A percentile compares a stretch with the other conserved stretches of the same genome.
Conservation (phyloP, 371 early-diverging fungal species). For the Saksenaea oblongispora region DNA sequence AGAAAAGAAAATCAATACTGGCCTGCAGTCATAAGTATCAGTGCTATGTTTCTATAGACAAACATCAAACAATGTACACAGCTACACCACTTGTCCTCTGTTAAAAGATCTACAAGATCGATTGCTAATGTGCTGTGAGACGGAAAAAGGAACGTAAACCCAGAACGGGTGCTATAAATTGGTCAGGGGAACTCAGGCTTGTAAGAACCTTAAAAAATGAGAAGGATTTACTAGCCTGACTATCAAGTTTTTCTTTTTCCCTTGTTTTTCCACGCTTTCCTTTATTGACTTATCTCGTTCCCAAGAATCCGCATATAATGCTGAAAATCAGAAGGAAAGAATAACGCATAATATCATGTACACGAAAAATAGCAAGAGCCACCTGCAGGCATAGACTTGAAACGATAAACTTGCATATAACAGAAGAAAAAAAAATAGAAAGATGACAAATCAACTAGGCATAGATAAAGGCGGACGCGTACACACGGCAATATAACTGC, state of each 20-base stretch:
- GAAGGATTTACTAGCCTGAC: not conserved
- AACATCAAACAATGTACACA: too few relatives aligned
- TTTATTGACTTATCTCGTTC: not conserved
- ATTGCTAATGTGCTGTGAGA: not conserved
- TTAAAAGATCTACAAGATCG: slow-evolving; percentile 5
- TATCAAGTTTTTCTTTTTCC: not conserved
- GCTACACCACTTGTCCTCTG: not conserved
- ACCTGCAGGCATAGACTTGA: not conserved
- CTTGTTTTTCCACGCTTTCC: not conserved
- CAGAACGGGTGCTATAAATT: slow-evolving; percentile 5
- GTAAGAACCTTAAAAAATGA: not conserved
- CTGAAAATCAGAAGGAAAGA: not conserved
- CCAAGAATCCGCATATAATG: not conserved
- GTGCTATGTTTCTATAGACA: too few relatives aligned
- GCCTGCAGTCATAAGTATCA: too few relatives aligned
- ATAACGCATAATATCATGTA: not conserved
- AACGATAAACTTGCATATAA: not conserved
- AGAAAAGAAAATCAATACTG: not conserved
- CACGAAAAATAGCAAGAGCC: not conserved
- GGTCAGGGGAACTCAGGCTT: slow-evolving; percentile 5
- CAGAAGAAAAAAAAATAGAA: not conserved
- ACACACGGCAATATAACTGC: not conserved
- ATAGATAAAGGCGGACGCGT: not conserved
- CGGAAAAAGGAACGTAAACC: not conserved
- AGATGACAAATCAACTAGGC: not conserved